Conservation (phyloP, 2,329 filamentous ascomycete species). For the Microsporum ferrugineum region DNA sequence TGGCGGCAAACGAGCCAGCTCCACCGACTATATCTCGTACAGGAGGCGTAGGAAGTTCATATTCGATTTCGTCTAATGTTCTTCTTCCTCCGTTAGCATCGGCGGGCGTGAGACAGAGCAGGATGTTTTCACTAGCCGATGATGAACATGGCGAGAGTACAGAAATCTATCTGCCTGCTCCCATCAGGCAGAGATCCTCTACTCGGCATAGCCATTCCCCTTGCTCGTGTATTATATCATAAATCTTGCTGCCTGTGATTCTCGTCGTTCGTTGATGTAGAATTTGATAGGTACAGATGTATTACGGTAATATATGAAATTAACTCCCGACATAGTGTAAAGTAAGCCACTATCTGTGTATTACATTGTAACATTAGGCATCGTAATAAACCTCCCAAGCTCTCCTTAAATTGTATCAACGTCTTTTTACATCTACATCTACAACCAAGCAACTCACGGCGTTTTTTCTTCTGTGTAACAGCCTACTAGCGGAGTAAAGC, state of each 20-base stretch:
- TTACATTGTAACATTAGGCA: neutral
- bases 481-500: neutral
- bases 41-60: conserved; percentile 55
- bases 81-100: neutral
- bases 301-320: neutral
- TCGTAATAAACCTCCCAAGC: neutral
- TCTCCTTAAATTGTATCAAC: neutral
- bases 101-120: neutral
- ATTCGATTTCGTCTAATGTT: conserved; percentile 75
- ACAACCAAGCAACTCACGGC: neutral
- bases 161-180: conserved; percentile 39
- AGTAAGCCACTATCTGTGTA: neutral
- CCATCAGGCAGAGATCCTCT: neutral
- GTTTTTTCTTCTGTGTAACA: neutral
- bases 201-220: neutral
- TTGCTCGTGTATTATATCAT: neutral
- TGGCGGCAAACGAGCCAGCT: conserved; percentile 71
- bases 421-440: neutral
- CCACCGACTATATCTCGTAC: conserved; percentile 74
- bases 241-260: neutral
- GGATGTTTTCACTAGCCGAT: conserved; percentile 37
- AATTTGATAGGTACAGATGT: neutral
- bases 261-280: neutral
- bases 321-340: neutral
- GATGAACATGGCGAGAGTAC: conserved; percentile 53